Base-by-base conservation (phyloP, 2,329 filamentous ascomycete species). In the Pseudogymnoascus sp. region DNA sequence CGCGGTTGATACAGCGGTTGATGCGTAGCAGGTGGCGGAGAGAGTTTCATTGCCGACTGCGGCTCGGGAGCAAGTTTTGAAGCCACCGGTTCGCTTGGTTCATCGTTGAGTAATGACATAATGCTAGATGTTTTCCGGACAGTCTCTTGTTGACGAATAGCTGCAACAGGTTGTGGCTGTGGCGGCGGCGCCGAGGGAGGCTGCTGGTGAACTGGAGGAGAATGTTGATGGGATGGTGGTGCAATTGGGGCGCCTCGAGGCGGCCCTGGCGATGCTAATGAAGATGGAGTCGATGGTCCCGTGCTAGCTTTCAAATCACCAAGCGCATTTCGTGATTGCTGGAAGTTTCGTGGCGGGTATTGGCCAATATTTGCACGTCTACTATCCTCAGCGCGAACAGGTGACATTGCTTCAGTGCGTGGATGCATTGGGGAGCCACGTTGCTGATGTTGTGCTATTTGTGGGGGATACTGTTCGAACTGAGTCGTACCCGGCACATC, bases 61-160 rank as follows among this genome's bases (percentile, higher is more conserved):
- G 28, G 50, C 18, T 56, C 50, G 2, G 23, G 47, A 16, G 59
- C 33, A 18, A 65, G 61, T 7, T 66, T 63, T 14, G 64, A 63
- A 4, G 67, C 65, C 25, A 70, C 65, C 62, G 77, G 75, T 1
- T 77, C 73, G n/a, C 78, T 78, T 5, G 79, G 75, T 62, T 86
- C 84, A 65, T 86, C 83, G 67, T 86, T 86, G 2, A 88, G 76
- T 65, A 88, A 72, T 0, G 83, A 83, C 80, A 86, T 85, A 65
- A 88, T 79, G 66, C 77, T 87, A 12, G 84, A 86, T 6, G 80
- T 85, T 75, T 86, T 87, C n/a, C 81, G 78, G 67, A 83, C 81
- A 2, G 74, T 71, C 2, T 78, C 73, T 38, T 77, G 77, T 25
- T 75, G 73, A 11, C 77, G 71, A 5, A 74, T 67, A 42, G 80